Conservation (phyloP, 2,329 filamentous ascomycete species). For the Pseudocercospora fuligena region DNA sequence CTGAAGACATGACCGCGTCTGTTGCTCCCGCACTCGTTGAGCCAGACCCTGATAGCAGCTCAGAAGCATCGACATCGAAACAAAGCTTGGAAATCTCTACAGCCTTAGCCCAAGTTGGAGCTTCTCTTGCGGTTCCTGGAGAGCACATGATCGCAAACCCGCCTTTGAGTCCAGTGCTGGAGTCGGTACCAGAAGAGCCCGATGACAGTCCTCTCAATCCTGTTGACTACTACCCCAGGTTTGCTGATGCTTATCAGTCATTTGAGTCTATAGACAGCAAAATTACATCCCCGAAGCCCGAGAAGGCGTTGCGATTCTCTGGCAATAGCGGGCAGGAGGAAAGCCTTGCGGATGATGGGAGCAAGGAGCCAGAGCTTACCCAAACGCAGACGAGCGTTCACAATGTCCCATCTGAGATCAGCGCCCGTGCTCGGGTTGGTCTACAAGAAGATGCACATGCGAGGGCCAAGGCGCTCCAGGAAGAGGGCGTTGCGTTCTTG, state of each 20-base stretch:
- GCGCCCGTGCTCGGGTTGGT: neutral
- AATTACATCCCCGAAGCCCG: neutral
- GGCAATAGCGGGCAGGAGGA: neutral
- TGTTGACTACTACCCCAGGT: neutral
- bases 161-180: neutral
- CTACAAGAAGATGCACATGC: neutral
- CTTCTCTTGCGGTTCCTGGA: neutral
- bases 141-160: neutral
- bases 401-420: neutral
- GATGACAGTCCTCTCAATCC: neutral
- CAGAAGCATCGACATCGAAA: neutral
- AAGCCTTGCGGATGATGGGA: neutral
- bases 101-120: neutral
- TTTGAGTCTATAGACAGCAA: neutral
- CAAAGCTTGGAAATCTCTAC: neutral
- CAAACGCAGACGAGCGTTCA: neutral
- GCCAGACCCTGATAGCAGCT: neutral
- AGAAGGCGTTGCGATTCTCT: neutral
- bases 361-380: neutral
- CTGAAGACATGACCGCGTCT: neutral
- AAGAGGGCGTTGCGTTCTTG: neutral
- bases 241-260: neutral
- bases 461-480: neutral
- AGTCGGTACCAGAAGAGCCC: neutral
- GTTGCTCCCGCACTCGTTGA: neutral